Base-by-base conservation (phyloP, 768 basidiomycete species). In the Phanerodontia chrysosporium region DNA sequence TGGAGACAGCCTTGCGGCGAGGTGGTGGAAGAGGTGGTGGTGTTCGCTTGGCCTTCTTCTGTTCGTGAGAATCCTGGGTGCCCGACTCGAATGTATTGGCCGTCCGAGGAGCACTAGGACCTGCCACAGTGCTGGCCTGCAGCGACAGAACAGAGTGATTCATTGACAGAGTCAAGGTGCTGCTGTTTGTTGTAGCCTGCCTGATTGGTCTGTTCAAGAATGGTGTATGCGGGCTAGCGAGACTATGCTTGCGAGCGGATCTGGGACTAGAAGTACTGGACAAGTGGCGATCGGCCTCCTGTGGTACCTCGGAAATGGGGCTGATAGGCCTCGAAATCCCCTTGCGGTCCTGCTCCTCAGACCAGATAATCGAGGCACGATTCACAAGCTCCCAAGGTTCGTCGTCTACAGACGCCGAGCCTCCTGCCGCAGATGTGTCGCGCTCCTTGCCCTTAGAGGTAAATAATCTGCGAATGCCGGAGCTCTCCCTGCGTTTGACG, bases 401-500 rank as follows among this genome's bases (percentile, higher is more conserved):
- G 32, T 45, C 25, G 29, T 55, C 57, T 16, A 10, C 45, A 3
- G 24, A 29, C 14, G 25, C 39, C 29, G 13, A 18, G n/a, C n/a
- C n/a, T 13, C 22, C 57, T 27, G 27, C 35, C n/a, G 55, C 45
- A 1, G 12, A 51, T 14, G 45, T n/a, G 32, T 66, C 66, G 7
- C 60, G 60, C 44, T 67, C 68, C 51, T 70, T 69, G 16, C 67
- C 66, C 57, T 70, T 69, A 18, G 60, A 55, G n/a, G 55, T 53
- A 49, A 68, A 69, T 3, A 71, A 54, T 10, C 59, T 52, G 10
- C 62, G 63, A 2, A 68, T 58, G 29, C 66, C 60, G 35, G 63
- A 62, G 64, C 69, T 66, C 71, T 74, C 59, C 75, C 78, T 68
- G 74, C 82, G 46, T 73, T 78, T 68, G 27, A 59, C 74, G 76